Conservation (phyloP, 768 basidiomycete species). For the Artomyces pyxidatus region DNA sequence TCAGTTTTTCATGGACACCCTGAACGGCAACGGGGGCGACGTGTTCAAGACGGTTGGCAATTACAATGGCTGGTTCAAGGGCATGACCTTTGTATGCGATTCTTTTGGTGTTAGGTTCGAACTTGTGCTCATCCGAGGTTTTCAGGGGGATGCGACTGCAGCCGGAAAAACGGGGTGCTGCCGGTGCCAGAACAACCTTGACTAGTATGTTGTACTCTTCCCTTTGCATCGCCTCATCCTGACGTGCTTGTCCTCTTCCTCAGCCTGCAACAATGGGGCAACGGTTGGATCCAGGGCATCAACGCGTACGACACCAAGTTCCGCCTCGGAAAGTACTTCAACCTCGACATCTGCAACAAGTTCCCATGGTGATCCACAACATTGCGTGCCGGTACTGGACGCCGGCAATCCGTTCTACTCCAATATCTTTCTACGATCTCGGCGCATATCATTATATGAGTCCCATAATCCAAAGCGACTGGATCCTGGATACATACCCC, state of each 20-base stretch:
- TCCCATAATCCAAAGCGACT: no score
- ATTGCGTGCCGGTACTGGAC: no score
- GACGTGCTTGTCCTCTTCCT: neutral
- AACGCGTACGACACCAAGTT: constrained; percentile 38
- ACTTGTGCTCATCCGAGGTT: neutral
- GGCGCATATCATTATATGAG: no score
- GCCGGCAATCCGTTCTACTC: no score
- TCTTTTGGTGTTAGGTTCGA: neutral
- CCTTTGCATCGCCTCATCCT: neutral
- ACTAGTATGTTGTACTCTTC: constrained; percentile 66
- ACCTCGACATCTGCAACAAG: constrained; percentile 36
- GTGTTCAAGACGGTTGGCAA: constrained; percentile 50
- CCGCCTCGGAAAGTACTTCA: constrained; percentile 59
- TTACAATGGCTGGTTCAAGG: constrained; percentile 69
- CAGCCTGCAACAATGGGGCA: constrained; percentile 62
- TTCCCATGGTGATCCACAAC: no score
- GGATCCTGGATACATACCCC: no score
- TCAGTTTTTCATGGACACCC: constrained; percentile 44
- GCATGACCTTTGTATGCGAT: constrained; percentile 49
- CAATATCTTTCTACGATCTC: no score
- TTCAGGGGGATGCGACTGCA: constrained; percentile 47
- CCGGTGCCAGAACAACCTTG: constrained; percentile 75
- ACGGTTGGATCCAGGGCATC: constrained; percentile 61
- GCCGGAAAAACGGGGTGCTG: constrained; percentile 49
- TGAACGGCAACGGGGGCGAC: constrained; percentile 43